Conservation (phyloP, 352 stramenopile species). For the Phytophthora cryptogea region DNA sequence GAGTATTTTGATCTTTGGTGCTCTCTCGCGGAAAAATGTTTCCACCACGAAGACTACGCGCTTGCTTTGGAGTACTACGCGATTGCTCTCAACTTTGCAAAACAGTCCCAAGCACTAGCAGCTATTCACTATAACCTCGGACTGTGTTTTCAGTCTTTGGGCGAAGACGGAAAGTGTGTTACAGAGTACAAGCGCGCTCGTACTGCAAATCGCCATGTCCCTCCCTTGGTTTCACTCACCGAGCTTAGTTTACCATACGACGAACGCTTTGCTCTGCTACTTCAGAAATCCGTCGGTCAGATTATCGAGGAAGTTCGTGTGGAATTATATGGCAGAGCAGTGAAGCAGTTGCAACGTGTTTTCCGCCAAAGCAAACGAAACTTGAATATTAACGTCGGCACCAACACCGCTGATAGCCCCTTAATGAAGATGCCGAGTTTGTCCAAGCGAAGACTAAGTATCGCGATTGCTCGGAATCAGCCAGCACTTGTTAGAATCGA, state of each 20-base stretch:
- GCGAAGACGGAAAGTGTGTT: slow-evolving; percentile 50
- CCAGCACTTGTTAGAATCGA: slow-evolving; percentile 23
- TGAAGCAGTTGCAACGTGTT: slow-evolving; percentile 63
- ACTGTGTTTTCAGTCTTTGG: slow-evolving; percentile 58
- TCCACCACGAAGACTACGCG: slow-evolving; percentile 65
- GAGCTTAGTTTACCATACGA: slow-evolving; percentile 54
- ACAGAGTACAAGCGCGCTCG: slow-evolving; percentile 71
- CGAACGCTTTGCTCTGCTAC: slow-evolving; percentile 47
- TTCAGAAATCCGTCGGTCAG: slow-evolving; percentile 48
- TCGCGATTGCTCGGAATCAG: slow-evolving; percentile 18
- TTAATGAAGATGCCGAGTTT: slow-evolving; percentile 27
- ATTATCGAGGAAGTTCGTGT: slow-evolving; percentile 65
- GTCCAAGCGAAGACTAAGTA: slow-evolving; percentile 19
- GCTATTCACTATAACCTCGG: slow-evolving; percentile 61
- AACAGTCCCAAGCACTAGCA: slow-evolving; percentile 61
- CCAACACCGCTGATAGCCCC: slow-evolving; percentile 4
- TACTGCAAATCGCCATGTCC: slow-evolving; percentile 67
- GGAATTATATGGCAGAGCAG: slow-evolving; percentile 62
- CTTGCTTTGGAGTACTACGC: slow-evolving; percentile 68
- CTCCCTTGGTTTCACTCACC: slow-evolving; percentile 41
- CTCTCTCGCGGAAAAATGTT: slow-evolving; percentile 63
- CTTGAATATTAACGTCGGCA: slow-evolving; percentile 10
- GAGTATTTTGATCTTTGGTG: slow-evolving; percentile 64
- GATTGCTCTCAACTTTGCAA: slow-evolving; percentile 62
- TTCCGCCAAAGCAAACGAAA: slow-evolving; percentile 53